These are phyloP conservation scores for Rubia tinctorum DNA, from an alignment of 305 asterid species.

Conservation along the genomic window DNA sequence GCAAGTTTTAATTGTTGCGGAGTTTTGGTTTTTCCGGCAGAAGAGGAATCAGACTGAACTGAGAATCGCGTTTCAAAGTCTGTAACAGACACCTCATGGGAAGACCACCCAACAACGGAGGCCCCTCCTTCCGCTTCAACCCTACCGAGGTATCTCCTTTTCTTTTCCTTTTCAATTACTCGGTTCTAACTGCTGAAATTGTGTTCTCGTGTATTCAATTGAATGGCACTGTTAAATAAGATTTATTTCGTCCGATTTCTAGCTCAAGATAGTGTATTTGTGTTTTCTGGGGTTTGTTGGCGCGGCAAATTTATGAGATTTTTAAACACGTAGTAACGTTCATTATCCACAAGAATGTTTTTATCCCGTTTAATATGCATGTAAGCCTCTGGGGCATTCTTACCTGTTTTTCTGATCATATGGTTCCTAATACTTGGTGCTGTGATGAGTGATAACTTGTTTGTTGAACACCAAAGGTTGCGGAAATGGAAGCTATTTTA, in stretches of 20 bases:
- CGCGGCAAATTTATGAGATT: background rate
- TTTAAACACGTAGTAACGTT: background rate
- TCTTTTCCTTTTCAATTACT: background rate
- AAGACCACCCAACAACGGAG: conserved; percentile 93
- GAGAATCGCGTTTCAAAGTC: background rate
- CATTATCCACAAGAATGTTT: background rate
- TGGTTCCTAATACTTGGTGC: background rate
- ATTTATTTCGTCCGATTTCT: background rate
- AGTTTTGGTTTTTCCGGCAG: background rate
- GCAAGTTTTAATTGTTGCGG: background rate
- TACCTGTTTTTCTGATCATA: background rate
- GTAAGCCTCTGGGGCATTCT: no score
- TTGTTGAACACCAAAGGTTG: conserved; percentile 43
- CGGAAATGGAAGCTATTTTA: conserved; percentile 82
- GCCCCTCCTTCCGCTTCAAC: conserved; percentile 90
- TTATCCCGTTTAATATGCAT: background rate
- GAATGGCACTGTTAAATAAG: background rate
- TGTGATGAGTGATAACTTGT: background rate
- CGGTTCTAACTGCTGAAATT: background rate
- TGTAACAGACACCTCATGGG: conserved; percentile 48
- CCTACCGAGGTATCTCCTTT: conserved; percentile 55
- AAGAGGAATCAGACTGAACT: background rate
- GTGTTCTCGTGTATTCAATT: background rate
- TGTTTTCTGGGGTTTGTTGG: background rate
- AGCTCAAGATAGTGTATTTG: background rate